Conservation (phyloP, 176 grass and related monocot genomes). For the Carex pumila region DNA sequence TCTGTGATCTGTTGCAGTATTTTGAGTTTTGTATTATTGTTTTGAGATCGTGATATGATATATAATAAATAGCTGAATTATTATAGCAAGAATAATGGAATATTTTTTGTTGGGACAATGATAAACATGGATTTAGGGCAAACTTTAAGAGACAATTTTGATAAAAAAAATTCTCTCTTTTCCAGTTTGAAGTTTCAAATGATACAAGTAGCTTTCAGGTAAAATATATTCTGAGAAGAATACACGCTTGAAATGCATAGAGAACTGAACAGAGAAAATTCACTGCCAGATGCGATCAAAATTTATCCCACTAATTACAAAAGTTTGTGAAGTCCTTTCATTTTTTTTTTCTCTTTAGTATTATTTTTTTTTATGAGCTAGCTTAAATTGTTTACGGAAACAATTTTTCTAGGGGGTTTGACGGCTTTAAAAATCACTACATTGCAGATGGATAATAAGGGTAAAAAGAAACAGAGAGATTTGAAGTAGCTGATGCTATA, state of each 20-base stretch:
- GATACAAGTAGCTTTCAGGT: not conserved
- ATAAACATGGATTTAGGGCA: not conserved
- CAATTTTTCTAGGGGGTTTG: not conserved
- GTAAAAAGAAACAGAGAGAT: too few relatives aligned
- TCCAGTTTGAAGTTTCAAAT: not conserved
- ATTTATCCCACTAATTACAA: not conserved
- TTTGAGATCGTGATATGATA: not conserved
- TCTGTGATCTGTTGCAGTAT: not conserved
- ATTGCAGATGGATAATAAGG: too few relatives aligned
- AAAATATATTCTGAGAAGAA: not conserved
- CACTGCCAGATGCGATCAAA: not conserved
- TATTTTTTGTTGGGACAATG: not conserved
- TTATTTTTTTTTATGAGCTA: not conserved
- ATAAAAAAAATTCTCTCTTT: not conserved
- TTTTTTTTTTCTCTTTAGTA: not conserved
- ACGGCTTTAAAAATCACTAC: not conserved
- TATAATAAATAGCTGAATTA: not conserved
- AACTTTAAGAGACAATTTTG: not conserved
- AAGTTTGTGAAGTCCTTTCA: not conserved
- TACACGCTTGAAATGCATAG: not conserved
- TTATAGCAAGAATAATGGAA: not conserved
- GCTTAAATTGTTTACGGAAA: not conserved
- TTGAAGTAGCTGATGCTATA: too few relatives aligned
- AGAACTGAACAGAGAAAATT: too few relatives aligned
- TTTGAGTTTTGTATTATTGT: not conserved